Conservation (phyloP, 2,329 filamentous ascomycete genomes). For the Colletotrichum truncatum region DNA sequence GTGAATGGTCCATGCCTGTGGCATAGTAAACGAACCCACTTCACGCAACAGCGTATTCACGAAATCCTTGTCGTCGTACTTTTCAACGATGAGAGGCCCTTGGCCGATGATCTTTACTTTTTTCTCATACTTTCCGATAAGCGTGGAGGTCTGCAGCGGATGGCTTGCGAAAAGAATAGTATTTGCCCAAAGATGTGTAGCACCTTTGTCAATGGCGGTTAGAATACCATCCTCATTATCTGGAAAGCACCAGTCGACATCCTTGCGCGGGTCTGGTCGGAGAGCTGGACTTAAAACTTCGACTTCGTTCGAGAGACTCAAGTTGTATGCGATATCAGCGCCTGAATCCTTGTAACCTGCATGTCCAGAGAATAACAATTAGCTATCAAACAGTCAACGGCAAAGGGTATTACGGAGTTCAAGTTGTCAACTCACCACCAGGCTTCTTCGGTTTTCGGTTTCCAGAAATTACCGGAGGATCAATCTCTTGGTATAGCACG, state of each 20-base stretch:
- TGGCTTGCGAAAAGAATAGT: not conserved
- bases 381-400: too few species aligned
- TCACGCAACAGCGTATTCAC: not conserved
- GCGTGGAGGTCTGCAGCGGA: not conserved
- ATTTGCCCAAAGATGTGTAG: not conserved
- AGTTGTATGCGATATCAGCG: not conserved
- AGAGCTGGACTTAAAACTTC: too few species aligned
- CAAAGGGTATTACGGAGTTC: too few species aligned
- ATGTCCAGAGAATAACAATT: fast-evolving
- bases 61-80: not conserved
- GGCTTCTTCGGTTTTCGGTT: not conserved
- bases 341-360: not conserved
- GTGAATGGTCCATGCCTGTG: not conserved
- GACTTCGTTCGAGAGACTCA: not conserved
- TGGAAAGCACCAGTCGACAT: not conserved
- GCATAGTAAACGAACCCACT: not conserved
- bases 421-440: not conserved
- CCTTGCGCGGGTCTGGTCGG: not conserved
- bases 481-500: not conserved
- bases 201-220: not conserved
- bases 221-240: not conserved
- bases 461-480: not conserved
- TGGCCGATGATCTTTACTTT: not conserved
- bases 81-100: not conserved
- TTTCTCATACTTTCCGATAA: not conserved